phyloP scores from a whole-genome alignment of 2,329 filamentous ascomycete genomes.

The Epichloe baconii region DNA sequence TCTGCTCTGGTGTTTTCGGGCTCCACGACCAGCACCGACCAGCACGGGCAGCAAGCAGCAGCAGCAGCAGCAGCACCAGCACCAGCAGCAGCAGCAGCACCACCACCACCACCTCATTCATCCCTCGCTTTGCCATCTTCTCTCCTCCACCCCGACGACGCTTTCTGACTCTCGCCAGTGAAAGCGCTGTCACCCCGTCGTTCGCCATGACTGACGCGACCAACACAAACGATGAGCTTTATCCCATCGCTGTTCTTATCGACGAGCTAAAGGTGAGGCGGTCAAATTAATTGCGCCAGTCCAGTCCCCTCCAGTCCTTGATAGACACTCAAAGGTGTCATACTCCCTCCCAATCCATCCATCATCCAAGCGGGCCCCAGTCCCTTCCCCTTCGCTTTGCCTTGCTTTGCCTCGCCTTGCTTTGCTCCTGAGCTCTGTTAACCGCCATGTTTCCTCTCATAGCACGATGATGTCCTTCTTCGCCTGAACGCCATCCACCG shows the following conservation, averaged over 20 bases:
- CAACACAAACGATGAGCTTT: constrained; percentile 94
- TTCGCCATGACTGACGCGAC: constrained; percentile 76
- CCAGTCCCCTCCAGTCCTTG: background rate
- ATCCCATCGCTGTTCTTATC: constrained; percentile 98
- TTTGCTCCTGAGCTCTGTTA: constrained; percentile 11
- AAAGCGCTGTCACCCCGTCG: constrained; percentile 20
- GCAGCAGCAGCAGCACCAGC: background rate
- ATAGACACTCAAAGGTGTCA: background rate
- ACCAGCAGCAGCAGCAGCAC: background rate
- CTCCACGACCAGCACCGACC: background rate
- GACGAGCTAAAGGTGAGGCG: constrained; percentile 88
- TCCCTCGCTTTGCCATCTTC: constrained; percentile 5
- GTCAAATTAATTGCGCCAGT: constrained; percentile 2
- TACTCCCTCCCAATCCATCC: constrained; percentile 6
- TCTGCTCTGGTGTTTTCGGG: background rate
- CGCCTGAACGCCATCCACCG: constrained; percentile 97
- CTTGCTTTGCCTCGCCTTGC: background rate
- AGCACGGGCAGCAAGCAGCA: background rate
- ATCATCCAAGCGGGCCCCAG: background rate
- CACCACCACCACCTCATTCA: constrained; percentile 2
- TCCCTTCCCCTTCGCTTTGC: constrained; percentile 5
- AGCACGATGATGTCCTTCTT: constrained; percentile 98
- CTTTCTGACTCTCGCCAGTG: constrained; percentile 9
- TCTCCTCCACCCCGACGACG: constrained; percentile 3
- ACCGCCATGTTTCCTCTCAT: constrained; percentile 11